These are phyloP conservation scores for Saturnispora zaruensis DNA, from an alignment of 805 yeast genomes.

Conservation along the genomic window DNA sequence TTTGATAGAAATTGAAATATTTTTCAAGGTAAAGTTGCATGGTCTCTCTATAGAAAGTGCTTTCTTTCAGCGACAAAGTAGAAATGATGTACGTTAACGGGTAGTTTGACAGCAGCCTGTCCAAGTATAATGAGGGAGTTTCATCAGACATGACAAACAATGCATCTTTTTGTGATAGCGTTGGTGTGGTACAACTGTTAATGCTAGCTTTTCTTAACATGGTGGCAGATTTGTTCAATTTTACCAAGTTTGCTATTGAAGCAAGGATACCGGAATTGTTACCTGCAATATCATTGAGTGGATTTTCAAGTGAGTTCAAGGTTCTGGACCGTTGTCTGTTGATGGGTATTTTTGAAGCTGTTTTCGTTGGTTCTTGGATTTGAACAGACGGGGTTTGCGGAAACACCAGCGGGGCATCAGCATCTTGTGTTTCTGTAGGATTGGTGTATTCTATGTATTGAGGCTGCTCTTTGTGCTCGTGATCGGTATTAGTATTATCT, in stretches of 20 bases:
- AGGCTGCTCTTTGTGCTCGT: not conserved
- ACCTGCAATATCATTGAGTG: constrained; percentile 9
- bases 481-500: not conserved
- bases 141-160: constrained; percentile 19
- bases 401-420: not conserved
- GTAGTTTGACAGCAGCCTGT: constrained; percentile 22
- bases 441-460: not conserved
- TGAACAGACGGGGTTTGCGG: not conserved
- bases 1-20: constrained; percentile 40
- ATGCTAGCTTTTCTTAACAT: constrained; percentile 4
- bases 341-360: not conserved
- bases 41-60: constrained; percentile 19
- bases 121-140: constrained; percentile 27
- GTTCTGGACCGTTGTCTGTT: constrained; percentile 28
- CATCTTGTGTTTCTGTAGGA: not conserved
- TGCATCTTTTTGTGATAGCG: not conserved
- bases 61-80: constrained; percentile 26
- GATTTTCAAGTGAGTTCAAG: constrained; percentile 22
- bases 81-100: constrained; percentile 23
- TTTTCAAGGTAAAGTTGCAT: constrained; percentile 23
- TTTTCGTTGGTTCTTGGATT: not conserved
- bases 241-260: constrained; percentile 26
- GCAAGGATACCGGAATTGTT: constrained; percentile 21
- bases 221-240: constrained; percentile 14
- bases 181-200: not conserved